These are phyloP conservation scores for Entrophospora sp. DNA, from an alignment of 192 early-diverging fungal genomes.

Conservation along the genomic window DNA sequence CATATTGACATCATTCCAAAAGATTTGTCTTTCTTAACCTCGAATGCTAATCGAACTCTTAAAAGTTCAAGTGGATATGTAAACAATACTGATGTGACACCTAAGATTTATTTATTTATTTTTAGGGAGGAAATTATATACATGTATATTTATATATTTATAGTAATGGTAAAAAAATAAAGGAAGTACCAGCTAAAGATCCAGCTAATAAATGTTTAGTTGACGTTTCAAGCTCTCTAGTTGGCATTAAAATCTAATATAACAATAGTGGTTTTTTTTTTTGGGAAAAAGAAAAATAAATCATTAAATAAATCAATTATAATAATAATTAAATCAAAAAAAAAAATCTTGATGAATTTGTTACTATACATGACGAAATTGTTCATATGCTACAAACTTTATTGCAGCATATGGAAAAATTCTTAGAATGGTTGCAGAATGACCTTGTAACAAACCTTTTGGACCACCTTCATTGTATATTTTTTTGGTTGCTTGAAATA, in stretches of 20 bases:
- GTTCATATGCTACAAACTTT: slow-evolving; percentile 96
- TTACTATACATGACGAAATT: slow-evolving; percentile 62
- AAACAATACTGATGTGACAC: slow-evolving; percentile 76
- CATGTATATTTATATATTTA: too few relatives aligned
- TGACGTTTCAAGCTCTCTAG: slow-evolving; percentile 51
- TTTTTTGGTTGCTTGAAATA: slow-evolving; percentile 68
- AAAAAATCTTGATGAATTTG: too few relatives aligned
- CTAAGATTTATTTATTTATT: too few relatives aligned
- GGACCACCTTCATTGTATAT: slow-evolving; percentile 67
- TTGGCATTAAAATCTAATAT: slow-evolving; percentile 56
- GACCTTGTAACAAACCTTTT: slow-evolving; percentile 85
- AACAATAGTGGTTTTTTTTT: too few relatives aligned
- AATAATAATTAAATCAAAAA: background rate
- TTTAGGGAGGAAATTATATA: too few relatives aligned
- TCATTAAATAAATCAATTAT: background rate
- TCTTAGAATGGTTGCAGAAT: slow-evolving; percentile 83
- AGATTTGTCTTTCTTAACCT: slow-evolving; percentile 38
- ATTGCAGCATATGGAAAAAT: slow-evolving; percentile 97
- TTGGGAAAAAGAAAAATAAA: slow-evolving; percentile 22
- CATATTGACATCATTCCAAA: slow-evolving; percentile 25
- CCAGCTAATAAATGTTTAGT: slow-evolving; percentile 76
- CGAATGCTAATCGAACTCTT: slow-evolving; percentile 89
- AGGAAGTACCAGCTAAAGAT: slow-evolving; percentile 44
- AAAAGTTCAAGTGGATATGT: slow-evolving; percentile 94
- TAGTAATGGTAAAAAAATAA: background rate